A percentile compares a stretch with the other conserved stretches of the same genome.
Evolutionary conservation across 2,329 filamentous ascomycete species (phyloP).

Genomic region (Anisogramma anomala): DNA sequence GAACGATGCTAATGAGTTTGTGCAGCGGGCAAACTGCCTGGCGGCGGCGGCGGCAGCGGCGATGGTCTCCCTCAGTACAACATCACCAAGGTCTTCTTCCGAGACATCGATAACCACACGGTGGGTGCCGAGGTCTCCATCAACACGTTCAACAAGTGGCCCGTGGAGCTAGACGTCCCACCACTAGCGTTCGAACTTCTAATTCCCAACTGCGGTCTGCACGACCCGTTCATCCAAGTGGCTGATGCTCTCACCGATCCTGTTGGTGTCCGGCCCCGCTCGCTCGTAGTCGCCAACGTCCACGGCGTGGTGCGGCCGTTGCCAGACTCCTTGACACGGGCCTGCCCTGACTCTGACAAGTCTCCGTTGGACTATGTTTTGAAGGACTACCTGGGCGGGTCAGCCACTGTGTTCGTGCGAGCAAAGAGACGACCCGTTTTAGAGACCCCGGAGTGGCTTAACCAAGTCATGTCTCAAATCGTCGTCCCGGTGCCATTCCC

Average conservation of each 20-base stretch:
- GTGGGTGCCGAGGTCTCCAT: conserved; percentile 74
- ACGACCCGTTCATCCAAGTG: conserved; percentile 64
- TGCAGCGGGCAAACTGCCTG: conserved; percentile 42
- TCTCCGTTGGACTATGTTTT: conserved; percentile 81
- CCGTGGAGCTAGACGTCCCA: conserved; percentile 65
- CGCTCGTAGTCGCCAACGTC: conserved; percentile 57
- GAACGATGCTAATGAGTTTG: conserved; percentile 26
- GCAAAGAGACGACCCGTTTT: conserved; percentile 57
- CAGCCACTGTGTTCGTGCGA: conserved; percentile 70
- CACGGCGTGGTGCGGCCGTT: conserved; percentile 62
- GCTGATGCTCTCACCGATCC: conserved; percentile 61
- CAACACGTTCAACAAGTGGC: conserved; percentile 62
- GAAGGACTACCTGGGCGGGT: conserved; percentile 68
- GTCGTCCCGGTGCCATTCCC: conserved; percentile 78
- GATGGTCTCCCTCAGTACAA: conserved; percentile 70
- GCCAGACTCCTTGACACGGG: conserved; percentile 57
- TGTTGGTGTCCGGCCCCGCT: conserved; percentile 55
- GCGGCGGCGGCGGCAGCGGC: conserved; percentile 31
- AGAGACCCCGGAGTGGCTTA: conserved; percentile 71
- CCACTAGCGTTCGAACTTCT: conserved; percentile 74
- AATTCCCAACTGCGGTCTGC: conserved; percentile 64
- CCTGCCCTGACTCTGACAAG: conserved; percentile 63
- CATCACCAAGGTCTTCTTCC: conserved; percentile 68
- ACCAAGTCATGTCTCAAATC: conserved; percentile 66
- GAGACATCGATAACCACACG: conserved; percentile 56